Evolutionary conservation across 768 basidiomycete genomes (phyloP).

Genomic region (Mycena crocata): DNA sequence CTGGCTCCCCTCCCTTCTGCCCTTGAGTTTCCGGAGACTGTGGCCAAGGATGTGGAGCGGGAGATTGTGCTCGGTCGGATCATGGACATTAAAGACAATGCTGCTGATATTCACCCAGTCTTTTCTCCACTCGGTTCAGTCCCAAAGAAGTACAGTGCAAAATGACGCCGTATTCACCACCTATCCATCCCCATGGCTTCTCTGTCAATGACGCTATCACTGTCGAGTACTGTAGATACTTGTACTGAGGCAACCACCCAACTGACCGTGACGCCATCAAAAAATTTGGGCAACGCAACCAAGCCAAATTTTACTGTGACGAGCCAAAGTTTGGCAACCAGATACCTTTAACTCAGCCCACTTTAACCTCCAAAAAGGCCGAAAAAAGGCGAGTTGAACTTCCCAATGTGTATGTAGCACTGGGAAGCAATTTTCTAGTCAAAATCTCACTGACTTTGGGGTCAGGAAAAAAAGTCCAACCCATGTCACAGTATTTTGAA

Average conservation of each 20-base stretch:
- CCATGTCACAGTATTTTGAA: too few relatives aligned
- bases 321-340: not conserved
- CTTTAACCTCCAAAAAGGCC: not conserved
- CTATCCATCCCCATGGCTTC: constrained; percentile 18
- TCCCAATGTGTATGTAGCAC: too few relatives aligned
- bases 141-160: constrained; percentile 25
- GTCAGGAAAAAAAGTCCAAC: too few relatives aligned
- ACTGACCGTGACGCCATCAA: too few relatives aligned
- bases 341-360: not conserved
- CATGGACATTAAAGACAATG: constrained; percentile 15
- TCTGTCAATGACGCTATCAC: constrained; percentile 35
- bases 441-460: too few relatives aligned
- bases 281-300: too few relatives aligned
- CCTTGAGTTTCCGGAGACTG: constrained; percentile 13
- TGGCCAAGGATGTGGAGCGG: constrained; percentile 11
- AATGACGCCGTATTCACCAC: constrained; percentile 30
- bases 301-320: not conserved
- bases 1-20: constrained; percentile 26
- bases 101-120: not conserved
- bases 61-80: constrained; percentile 26
- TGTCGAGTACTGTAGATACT: too few relatives aligned
- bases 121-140: constrained; percentile 31
- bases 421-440: too few relatives aligned
- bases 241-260: too few relatives aligned
- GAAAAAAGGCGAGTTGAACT: not conserved